Conservation (phyloP, 108 stramenopile species). For the Fragilariopsis cylindrus region DNA sequence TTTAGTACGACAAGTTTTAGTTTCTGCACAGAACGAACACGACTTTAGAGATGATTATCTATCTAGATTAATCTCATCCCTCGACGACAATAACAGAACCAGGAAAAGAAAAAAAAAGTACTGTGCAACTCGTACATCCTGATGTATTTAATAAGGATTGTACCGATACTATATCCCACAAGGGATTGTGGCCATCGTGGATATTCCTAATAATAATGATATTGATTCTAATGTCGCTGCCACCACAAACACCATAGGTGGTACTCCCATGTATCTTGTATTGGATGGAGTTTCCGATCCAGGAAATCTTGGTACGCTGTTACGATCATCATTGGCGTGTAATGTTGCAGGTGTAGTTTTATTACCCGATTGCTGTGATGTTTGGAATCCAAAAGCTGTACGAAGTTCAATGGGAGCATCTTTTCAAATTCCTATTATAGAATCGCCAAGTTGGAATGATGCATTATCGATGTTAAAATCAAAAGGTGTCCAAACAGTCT, state of each 20-base stretch:
- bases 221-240: background rate
- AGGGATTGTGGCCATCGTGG: conserved; percentile 77
- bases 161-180: conserved; percentile 79
- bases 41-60: conserved; percentile 17
- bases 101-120: background rate
- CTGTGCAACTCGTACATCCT: conserved; percentile 48
- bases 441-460: conserved; percentile 37
- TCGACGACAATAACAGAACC: conserved; percentile 16
- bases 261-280: conserved; percentile 60
- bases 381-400: conserved; percentile 85
- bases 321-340: conserved; percentile 69
- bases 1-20: conserved; percentile 62
- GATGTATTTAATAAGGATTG: conserved; percentile 55
- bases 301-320: conserved; percentile 84
- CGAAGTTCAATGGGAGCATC: conserved; percentile 81
- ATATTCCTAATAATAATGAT: conserved; percentile 48
- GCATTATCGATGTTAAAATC: conserved; percentile 32
- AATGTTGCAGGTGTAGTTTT: conserved; percentile 66
- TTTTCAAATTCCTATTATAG: conserved; percentile 73
- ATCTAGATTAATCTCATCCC: conserved; percentile 25
- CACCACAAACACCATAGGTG: background rate
- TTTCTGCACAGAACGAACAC: conserved; percentile 33
- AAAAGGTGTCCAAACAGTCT: conserved; percentile 51
- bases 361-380: conserved; percentile 76
- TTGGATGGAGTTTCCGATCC: conserved; percentile 88